Evolutionary conservation across 1,284 basidiomycete species (phyloP).

Genomic region (Ceratobasidium sp.): DNA sequence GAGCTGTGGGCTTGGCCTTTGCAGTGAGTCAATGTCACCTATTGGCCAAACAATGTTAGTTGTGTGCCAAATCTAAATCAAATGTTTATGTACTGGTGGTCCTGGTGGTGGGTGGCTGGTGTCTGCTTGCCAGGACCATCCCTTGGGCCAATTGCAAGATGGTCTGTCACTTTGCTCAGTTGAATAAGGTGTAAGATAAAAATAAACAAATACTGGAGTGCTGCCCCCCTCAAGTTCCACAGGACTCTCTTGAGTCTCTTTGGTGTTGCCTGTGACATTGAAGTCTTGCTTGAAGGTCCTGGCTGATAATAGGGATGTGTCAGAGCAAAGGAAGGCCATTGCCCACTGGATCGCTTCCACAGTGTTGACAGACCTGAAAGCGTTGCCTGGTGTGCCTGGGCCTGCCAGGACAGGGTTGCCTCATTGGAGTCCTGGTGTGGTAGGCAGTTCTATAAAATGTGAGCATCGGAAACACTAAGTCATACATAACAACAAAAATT

Average conservation of each 20-base stretch:
- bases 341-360: neutral
- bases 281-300: neutral
- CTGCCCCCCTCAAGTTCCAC: constrained; percentile 20
- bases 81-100: neutral
- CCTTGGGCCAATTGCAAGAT: neutral
- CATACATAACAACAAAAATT: no score
- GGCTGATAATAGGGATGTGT: neutral
- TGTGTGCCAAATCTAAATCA: neutral
- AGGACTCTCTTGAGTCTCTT: neutral
- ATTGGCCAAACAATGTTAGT: no score
- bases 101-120: neutral
- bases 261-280: no score
- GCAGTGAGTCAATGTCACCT: no score
- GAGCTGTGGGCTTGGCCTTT: no score
- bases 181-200: neutral
- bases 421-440: no score
- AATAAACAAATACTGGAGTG: constrained; percentile 8
- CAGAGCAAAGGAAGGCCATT: neutral
- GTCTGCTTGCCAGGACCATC: constrained; percentile 22
- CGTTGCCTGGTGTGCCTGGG: no score
- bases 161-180: neutral
- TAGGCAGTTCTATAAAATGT: no score
- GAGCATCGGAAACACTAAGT: no score
- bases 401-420: no score
- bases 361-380: no score